Conservation (phyloP, 2,329 filamentous ascomycete species). For the Graphium sp. region DNA sequence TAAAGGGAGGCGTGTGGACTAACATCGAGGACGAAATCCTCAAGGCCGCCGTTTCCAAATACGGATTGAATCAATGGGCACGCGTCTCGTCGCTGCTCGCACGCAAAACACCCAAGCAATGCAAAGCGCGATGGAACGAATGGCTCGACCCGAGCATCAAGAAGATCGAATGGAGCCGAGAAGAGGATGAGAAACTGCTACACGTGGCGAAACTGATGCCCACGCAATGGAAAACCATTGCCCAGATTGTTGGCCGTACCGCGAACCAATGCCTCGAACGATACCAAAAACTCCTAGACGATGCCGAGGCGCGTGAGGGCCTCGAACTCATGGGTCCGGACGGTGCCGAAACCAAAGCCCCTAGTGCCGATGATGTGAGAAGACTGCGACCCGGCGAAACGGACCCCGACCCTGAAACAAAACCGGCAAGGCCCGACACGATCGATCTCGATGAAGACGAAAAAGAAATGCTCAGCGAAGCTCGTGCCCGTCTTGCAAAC, state of each 20-base stretch:
- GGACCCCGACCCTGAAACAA: conserved; percentile 93
- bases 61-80: conserved; percentile 94
- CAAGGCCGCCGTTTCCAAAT: conserved; percentile 88
- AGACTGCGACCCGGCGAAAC: conserved; percentile 80
- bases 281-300: conserved; percentile 91
- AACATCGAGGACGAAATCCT: conserved; percentile 89
- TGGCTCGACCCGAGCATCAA: conserved; percentile 97
- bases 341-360: conserved; percentile 72
- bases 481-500: conserved; percentile 86
- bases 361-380: conserved; percentile 83
- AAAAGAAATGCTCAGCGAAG: conserved; percentile 98
- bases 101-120: conserved; percentile 96
- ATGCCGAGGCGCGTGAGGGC: conserved; percentile 81
- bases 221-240: conserved; percentile 97
- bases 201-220: conserved; percentile 97
- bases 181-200: conserved; percentile 94
- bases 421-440: conserved; percentile 87
- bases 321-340: conserved; percentile 72
- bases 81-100: conserved; percentile 93
- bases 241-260: conserved; percentile 87
- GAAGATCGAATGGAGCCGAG: conserved; percentile 97
- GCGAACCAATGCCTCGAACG: conserved; percentile 94
- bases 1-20: conserved; percentile 61
- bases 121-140: conserved; percentile 96
- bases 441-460: conserved; percentile 98